phyloP scores from a whole-genome alignment of 1,284 basidiomycete species.

The Fomitopsis palustris region DNA sequence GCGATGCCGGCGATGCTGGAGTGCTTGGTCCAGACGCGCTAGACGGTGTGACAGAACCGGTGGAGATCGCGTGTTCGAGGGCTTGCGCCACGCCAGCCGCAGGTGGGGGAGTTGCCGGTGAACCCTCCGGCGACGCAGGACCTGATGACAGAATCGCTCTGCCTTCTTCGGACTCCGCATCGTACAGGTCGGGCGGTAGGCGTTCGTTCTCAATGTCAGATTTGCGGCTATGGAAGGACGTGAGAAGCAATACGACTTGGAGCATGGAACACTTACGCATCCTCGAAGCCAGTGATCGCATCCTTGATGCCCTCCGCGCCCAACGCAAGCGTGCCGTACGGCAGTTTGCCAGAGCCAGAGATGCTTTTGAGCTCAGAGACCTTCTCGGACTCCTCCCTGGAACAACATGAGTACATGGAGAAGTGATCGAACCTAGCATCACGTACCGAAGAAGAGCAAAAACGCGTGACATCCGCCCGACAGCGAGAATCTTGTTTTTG shows the following conservation, averaged over 20 bases:
- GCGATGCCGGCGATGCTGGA: constrained; percentile 29
- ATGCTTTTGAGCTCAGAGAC: constrained; percentile 96
- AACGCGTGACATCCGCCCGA: constrained; percentile 94
- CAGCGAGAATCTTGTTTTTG: constrained; percentile 98
- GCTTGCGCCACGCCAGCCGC: constrained; percentile 51
- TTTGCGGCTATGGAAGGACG: constrained; percentile 63
- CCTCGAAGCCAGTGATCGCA: constrained; percentile 90
- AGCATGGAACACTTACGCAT: constrained; percentile 70
- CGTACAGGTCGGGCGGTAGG: constrained; percentile 91
- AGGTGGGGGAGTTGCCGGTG: constrained; percentile 42
- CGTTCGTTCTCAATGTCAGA: constrained; percentile 99
- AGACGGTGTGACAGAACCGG: constrained; percentile 24
- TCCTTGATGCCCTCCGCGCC: constrained; percentile 97
- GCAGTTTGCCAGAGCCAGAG: constrained; percentile 74
- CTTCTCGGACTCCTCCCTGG: constrained; percentile 94
- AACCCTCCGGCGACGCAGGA: constrained; percentile 48
- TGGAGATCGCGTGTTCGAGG: constrained; percentile 46
- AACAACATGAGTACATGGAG: not conserved
- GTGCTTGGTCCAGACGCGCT: constrained; percentile 21
- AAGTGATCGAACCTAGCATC: not conserved
- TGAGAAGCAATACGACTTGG: not conserved
- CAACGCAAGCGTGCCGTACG: constrained; percentile 84
- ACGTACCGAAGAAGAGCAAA: constrained; percentile 91
- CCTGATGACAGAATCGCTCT: constrained; percentile 54
- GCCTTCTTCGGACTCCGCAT: constrained; percentile 77